Evolutionary conservation across 2,329 filamentous ascomycete species (phyloP).

Genomic region (Botrytis tulipae): DNA sequence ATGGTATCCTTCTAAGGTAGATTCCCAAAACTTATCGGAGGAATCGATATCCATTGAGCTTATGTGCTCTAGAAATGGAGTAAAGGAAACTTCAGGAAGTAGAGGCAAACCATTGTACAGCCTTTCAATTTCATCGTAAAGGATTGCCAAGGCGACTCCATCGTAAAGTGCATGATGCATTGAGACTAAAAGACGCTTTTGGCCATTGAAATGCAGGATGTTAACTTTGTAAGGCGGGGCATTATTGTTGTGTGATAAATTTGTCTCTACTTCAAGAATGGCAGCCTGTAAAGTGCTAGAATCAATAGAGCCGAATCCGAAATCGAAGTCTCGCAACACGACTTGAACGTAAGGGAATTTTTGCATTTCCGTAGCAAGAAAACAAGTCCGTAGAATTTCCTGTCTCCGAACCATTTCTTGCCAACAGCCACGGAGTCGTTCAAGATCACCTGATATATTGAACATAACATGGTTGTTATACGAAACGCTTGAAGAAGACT

Average conservation of each 20-base stretch:
- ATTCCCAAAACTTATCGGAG: constrained; percentile 65
- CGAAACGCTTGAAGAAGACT: constrained; percentile 45
- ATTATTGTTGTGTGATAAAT: constrained; percentile 17
- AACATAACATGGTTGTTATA: constrained; percentile 76
- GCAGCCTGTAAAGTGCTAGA: constrained; percentile 4
- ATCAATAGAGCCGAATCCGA: constrained; percentile 27
- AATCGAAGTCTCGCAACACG: constrained; percentile 51
- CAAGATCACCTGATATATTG: constrained; percentile 51
- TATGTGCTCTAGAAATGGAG: constrained; percentile 61
- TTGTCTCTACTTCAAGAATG: neutral
- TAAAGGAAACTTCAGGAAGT: constrained; percentile 53
- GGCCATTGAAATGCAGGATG: constrained; percentile 16
- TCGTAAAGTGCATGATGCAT: constrained; percentile 85
- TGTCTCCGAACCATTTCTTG: constrained; percentile 61
- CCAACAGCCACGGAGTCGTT: constrained; percentile 61
- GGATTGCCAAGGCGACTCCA: constrained; percentile 68
- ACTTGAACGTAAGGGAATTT: constrained; percentile 70
- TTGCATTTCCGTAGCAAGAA: constrained; percentile 61
- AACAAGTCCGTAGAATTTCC: constrained; percentile 74
- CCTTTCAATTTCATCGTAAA: constrained; percentile 69
- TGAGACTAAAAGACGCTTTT: constrained; percentile 31
- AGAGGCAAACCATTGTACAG: constrained; percentile 51
- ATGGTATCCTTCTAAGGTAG: constrained; percentile 52
- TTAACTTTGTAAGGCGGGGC: constrained; percentile 35
- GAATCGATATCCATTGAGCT: constrained; percentile 47